Evolutionary conservation across 1,284 basidiomycete species (phyloP).

Genomic region (Volvariella surrecta): DNA sequence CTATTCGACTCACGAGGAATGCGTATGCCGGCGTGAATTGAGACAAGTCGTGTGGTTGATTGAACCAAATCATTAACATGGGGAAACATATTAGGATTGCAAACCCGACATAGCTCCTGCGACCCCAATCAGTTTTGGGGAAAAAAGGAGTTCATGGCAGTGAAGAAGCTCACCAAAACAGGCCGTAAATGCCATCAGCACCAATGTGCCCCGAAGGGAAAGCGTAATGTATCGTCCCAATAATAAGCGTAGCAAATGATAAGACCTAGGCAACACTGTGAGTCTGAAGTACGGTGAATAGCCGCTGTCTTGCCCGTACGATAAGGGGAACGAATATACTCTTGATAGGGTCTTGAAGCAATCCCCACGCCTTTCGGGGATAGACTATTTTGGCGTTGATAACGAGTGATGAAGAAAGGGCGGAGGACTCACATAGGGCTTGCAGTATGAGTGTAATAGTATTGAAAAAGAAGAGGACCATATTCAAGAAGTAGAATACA

Average conservation of each 20-base stretch:
- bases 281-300: not conserved
- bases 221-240: slow-evolving; percentile 39
- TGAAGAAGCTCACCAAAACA: slow-evolving; percentile 31
- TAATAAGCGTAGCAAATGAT: slow-evolving; percentile 42
- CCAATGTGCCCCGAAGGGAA: slow-evolving; percentile 26
- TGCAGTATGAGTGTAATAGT: slow-evolving; percentile 31
- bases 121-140: not conserved
- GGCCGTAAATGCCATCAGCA: slow-evolving; percentile 26
- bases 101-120: slow-evolving; percentile 35
- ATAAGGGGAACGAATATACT: slow-evolving; percentile 38
- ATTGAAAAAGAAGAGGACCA: slow-evolving; percentile 35
- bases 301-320: slow-evolving; percentile 16
- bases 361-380: slow-evolving; percentile 31
- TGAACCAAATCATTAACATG: slow-evolving; percentile 45
- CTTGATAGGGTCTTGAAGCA: slow-evolving; percentile 35
- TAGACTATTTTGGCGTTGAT: slow-evolving; percentile 23
- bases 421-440: slow-evolving; percentile 28
- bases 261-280: slow-evolving; percentile 23
- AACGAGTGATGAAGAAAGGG: slow-evolving; percentile 3
- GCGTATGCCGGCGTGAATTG: slow-evolving; percentile 40
- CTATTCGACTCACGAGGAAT: slow-evolving; percentile 26
- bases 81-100: slow-evolving; percentile 34
- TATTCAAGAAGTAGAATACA: slow-evolving; percentile 38
- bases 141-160: not conserved
- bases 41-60: slow-evolving; percentile 34